phyloP scores from a whole-genome alignment of 129 eudicot species.

The Lactuca saligna region DNA sequence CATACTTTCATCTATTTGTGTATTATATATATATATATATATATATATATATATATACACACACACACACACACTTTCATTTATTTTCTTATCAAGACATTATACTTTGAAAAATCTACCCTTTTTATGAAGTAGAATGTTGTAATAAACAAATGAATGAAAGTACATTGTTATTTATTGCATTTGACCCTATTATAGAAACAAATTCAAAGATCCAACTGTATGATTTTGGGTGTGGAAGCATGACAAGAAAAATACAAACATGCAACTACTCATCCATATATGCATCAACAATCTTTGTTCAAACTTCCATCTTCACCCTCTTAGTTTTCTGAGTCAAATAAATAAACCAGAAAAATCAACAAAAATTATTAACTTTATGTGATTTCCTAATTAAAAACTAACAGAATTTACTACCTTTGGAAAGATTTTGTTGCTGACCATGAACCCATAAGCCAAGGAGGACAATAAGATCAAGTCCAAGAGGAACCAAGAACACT shows the following conservation, averaged over 20 bases:
- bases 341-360: conserved; percentile 16
- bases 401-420: conserved; percentile 47
- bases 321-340: conserved; percentile 65
- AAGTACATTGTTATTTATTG: too few relatives aligned
- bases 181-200: too few relatives aligned
- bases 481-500: conserved; percentile 77
- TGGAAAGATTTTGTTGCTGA: conserved; percentile 71
- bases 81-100: too few relatives aligned
- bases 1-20: too few relatives aligned
- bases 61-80: too few relatives aligned
- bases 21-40: too few relatives aligned
- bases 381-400: background rate
- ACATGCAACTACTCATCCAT: conserved; percentile 98
- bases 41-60: too few relatives aligned
- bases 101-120: too few relatives aligned
- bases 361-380: background rate
- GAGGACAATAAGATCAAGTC: conserved; percentile 63
- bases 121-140: too few relatives aligned
- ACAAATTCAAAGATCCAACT: too few relatives aligned
- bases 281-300: conserved; percentile 75
- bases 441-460: conserved; percentile 70
- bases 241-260: conserved; percentile 17
- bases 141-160: too few relatives aligned
- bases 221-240: background rate
- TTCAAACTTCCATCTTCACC: conserved; percentile 95